Conservation (phyloP, 257 asterid species). For the Ilex asprella region DNA sequence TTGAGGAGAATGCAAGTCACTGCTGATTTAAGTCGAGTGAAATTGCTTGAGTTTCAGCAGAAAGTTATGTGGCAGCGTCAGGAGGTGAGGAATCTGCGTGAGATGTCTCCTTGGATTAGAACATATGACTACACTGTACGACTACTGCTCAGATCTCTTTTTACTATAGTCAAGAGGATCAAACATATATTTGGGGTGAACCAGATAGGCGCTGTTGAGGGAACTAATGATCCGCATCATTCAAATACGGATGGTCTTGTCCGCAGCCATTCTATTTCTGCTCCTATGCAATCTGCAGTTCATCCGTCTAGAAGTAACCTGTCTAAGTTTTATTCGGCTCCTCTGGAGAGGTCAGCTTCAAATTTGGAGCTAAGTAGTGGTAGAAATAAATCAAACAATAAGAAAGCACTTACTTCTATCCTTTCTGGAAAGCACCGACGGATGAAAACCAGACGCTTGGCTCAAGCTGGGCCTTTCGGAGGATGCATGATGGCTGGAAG, state of each 20-base stretch:
- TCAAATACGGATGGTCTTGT: slow-evolving; percentile 24
- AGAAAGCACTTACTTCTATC: slow-evolving; percentile 21
- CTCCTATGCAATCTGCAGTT: slow-evolving; percentile 32
- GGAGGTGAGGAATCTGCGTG: slow-evolving; percentile 76
- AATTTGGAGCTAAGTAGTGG: slow-evolving; percentile 41
- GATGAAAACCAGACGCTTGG: slow-evolving; percentile 30
- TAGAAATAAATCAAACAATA: slow-evolving; percentile 39
- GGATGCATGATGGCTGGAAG: slow-evolving; percentile 56
- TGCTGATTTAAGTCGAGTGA: slow-evolving; percentile 37
- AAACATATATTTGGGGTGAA: slow-evolving; percentile 36
- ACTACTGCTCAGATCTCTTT: slow-evolving; percentile 53
- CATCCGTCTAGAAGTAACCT: slow-evolving; percentile 34
- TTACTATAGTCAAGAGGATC: slow-evolving; percentile 57
- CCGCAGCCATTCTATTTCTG: slow-evolving; percentile 49
- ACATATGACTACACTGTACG: slow-evolving; percentile 60
- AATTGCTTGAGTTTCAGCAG: slow-evolving; percentile 67
- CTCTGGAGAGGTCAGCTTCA: slow-evolving; percentile 67
- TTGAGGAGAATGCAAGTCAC: slow-evolving; percentile 54
- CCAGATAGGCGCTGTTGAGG: slow-evolving; percentile 24
- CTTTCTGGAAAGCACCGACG: slow-evolving; percentile 36
- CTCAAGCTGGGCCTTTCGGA: slow-evolving; percentile 36
- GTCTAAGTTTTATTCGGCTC: slow-evolving; percentile 21
- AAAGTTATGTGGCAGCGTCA: slow-evolving; percentile 71
- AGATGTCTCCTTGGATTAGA: slow-evolving; percentile 76
- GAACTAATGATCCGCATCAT: slow-evolving; percentile 14